Evolutionary conservation across 139 green algal genomes (phyloP).

Genomic region (Tetradesmus lagerheimii): DNA sequence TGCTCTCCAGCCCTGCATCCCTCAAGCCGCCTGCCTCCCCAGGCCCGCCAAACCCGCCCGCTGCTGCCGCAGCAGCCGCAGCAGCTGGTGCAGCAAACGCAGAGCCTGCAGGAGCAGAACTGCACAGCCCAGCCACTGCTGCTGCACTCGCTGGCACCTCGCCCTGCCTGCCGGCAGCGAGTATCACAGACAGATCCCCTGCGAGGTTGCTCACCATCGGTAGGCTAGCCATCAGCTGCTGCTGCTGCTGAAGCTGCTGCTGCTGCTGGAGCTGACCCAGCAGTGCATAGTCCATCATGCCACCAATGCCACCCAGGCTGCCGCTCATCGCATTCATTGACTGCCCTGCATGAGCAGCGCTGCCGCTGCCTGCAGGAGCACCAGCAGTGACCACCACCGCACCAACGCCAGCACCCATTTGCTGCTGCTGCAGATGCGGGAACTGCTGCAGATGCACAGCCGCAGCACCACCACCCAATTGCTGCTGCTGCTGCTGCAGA

Average conservation of each 20-base stretch:
- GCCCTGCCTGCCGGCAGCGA: neutral
- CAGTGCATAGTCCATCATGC: neutral
- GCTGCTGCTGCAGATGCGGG: neutral
- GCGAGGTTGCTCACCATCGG: neutral
- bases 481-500: constrained; percentile 8
- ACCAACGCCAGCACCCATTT: neutral
- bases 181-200: neutral
- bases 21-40: neutral
- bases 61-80: neutral
- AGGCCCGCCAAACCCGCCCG: neutral
- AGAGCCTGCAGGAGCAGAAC: neutral
- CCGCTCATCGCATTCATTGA: neutral
- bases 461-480: neutral
- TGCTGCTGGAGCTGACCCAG: neutral
- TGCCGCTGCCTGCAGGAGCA: neutral
- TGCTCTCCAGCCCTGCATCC: neutral
- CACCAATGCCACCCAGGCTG: neutral
- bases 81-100: neutral
- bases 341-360: neutral
- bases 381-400: neutral
- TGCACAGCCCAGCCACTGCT: neutral
- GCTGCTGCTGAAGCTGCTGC: neutral
- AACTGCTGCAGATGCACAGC: neutral
- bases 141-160: neutral
- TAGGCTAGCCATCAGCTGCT: neutral